phyloP scores from a whole-genome alignment of 805 yeast genomes.

The Vanderwaltozyma verrucispora region DNA sequence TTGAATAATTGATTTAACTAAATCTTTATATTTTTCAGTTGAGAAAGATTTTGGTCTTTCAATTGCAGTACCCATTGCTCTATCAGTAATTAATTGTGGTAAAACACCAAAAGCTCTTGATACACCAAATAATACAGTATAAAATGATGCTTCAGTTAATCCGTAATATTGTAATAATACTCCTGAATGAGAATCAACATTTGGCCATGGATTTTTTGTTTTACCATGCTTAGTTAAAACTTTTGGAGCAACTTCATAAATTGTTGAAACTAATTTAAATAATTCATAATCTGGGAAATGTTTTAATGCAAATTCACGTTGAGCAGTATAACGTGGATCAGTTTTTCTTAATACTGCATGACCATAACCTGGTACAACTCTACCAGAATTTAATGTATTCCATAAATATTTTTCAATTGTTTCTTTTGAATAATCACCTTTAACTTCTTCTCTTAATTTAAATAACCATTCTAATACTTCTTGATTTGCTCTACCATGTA shows the following conservation, averaged over 20 bases:
- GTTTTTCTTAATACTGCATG: slow-evolving; percentile 84
- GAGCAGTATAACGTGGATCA: slow-evolving; percentile 81
- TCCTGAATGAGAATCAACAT: slow-evolving; percentile 84
- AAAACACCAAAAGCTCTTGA: slow-evolving; percentile 80
- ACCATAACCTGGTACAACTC: slow-evolving; percentile 85
- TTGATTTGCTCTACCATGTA: slow-evolving; percentile 83
- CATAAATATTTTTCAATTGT: slow-evolving; percentile 68
- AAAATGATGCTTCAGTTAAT: slow-evolving; percentile 68
- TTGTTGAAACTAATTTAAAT: slow-evolving; percentile 67
- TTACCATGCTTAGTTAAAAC: slow-evolving; percentile 78
- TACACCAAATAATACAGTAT: slow-evolving; percentile 80
- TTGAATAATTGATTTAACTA: slow-evolving; percentile 40
- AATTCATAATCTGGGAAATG: slow-evolving; percentile 72
- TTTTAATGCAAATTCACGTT: slow-evolving; percentile 67
- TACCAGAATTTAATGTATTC: slow-evolving; percentile 70
- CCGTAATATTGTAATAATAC: slow-evolving; percentile 80
- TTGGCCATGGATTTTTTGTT: slow-evolving; percentile 92
- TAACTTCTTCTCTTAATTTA: slow-evolving; percentile 46
- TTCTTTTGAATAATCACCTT: slow-evolving; percentile 58
- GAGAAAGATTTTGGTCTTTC: slow-evolving; percentile 93
- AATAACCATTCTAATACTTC: slow-evolving; percentile 77
- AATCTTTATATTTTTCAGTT: slow-evolving; percentile 81
- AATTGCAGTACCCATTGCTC: slow-evolving; percentile 72
- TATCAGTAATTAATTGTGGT: slow-evolving; percentile 76
- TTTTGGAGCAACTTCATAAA: slow-evolving; percentile 74